Evolutionary conservation across 441 rosid genomes (phyloP), one percentile per base, ranked within the genome.

Genomic region (Codiaeum variegatum): DNA sequence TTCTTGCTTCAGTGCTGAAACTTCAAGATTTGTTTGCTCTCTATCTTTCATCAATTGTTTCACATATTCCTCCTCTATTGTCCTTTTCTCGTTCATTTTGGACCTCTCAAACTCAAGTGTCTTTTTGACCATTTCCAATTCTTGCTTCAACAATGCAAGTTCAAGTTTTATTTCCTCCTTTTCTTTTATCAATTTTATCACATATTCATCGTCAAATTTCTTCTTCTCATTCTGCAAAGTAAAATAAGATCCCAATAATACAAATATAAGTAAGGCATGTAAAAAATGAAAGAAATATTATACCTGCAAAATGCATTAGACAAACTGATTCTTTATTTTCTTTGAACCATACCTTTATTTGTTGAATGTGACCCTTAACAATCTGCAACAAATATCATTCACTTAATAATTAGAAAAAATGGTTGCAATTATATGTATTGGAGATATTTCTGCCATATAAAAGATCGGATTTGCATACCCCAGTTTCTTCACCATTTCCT

Each of bases 401-500:
- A 46, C 56, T 34, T 29, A 70, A 75, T 56, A 69, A 73, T 61
- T 40, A 61, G 42, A 70, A 47, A 47, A 62, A 56, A 23, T 10
- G 38, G 18, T n/a, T 58, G 19, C 11, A 65, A 29, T 15, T 10
- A 28, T 38, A 40, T 40, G 19, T 49, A 24, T 32, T 32, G 31
- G 60, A 47, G 10, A 26, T 66, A 21, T 15, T 46, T 11, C 29
- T 32, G 18, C n/a, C 3, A 19, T 34, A 13, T 16, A 32, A 23
- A 46, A 65, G 10, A 31, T 62, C 13, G 12, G 8, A 79, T 34
- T 71, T 70, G 69, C 64, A 72, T 77, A 94, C 97, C 96, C 84
- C 85, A 10, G 85, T 80, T 56, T 87, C 96, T 67, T 88, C 91
- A 32, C 82, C 80, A 42, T 78, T 74, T 46, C 88, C 97, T 46